Evolutionary conservation across 2,329 filamentous ascomycete genomes (phyloP).

Genomic region (Pseudogymnoascus sp.): DNA sequence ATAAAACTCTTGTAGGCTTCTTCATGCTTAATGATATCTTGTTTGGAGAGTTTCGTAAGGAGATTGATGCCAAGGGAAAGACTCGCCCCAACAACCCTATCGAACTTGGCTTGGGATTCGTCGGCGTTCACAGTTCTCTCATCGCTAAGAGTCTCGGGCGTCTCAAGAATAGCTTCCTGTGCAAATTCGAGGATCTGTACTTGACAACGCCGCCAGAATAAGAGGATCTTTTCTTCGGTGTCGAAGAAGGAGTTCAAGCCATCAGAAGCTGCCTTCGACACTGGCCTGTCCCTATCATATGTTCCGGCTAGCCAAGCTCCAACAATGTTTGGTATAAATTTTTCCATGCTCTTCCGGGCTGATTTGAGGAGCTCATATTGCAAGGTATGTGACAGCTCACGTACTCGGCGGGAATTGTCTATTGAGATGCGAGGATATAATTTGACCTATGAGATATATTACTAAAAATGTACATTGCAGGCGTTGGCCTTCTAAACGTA

Average conservation of each 20-base stretch:
- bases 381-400: slow-evolving; percentile 73
- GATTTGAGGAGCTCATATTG: slow-evolving; percentile 58
- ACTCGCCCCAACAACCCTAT: slow-evolving; percentile 58
- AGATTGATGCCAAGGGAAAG: slow-evolving; percentile 49
- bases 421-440: slow-evolving; percentile 85
- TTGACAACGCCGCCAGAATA: slow-evolving; percentile 78
- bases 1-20: slow-evolving; percentile 61
- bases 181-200: slow-evolving; percentile 75
- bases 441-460: slow-evolving; percentile 55
- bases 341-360: slow-evolving; percentile 75
- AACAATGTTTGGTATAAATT: slow-evolving; percentile 66
- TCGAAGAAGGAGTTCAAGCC: slow-evolving; percentile 69
- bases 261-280: slow-evolving; percentile 68
- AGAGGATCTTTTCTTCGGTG: slow-evolving; percentile 68
- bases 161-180: slow-evolving; percentile 72
- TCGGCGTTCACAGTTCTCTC: slow-evolving; percentile 76
- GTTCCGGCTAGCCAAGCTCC: slow-evolving; percentile 87
- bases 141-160: slow-evolving; percentile 75
- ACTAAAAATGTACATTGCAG: slow-evolving; percentile 29
- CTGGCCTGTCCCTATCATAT: slow-evolving; percentile 76
- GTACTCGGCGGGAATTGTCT: slow-evolving; percentile 79
- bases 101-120: slow-evolving; percentile 80
- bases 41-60: slow-evolving; percentile 39
- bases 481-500: slow-evolving; percentile 7
- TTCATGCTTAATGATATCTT: slow-evolving; percentile 53